Conservation (phyloP, 1,284 basidiomycete genomes). For the Ustilago crameri region DNA sequence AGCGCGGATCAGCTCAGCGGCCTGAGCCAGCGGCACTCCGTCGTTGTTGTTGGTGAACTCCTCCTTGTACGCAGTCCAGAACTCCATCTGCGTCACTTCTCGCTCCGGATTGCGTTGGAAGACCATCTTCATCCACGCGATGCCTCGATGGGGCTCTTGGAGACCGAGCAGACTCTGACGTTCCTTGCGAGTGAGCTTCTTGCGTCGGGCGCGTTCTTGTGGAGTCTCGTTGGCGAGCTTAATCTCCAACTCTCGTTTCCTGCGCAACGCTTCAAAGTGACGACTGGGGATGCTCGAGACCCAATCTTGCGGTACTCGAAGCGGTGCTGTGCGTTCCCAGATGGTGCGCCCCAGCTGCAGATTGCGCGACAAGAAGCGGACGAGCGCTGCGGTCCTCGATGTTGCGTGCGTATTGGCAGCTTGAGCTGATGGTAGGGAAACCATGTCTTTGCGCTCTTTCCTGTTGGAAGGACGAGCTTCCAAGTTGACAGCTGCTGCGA, state of each 20-base stretch:
- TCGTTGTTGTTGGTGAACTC: conserved; percentile 64
- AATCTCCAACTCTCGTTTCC: conserved; percentile 40
- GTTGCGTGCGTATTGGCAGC: conserved; percentile 10
- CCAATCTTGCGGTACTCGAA: conserved; percentile 41
- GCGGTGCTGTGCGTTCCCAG: conserved; percentile 52
- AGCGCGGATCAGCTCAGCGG: conserved; percentile 87
- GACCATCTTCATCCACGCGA: conserved; percentile 76
- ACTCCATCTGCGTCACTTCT: conserved; percentile 86
- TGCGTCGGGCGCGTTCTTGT: conserved; percentile 43
- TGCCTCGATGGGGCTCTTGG: conserved; percentile 58
- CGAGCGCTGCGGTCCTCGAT: conserved; percentile 33
- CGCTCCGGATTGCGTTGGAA: conserved; percentile 77
- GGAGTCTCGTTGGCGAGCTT: conserved; percentile 35
- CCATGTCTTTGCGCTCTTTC: not conserved
- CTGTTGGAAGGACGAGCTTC: conserved; percentile 1
- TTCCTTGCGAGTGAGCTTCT: conserved; percentile 47
- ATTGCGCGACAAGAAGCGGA: conserved; percentile 53
- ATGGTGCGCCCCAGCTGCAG: conserved; percentile 51
- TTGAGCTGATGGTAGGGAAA: not conserved
- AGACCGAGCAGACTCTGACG: conserved; percentile 35
- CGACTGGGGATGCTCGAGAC: conserved; percentile 25
- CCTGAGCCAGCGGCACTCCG: conserved; percentile 75
- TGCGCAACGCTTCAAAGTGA: conserved; percentile 15
- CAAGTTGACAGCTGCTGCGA: conserved; percentile 21
- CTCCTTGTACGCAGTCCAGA: conserved; percentile 87